Evolutionary conservation across 768 basidiomycete species (phyloP), one percentile per base, ranked within the genome.

Genomic region (Amanita rubescens): DNA sequence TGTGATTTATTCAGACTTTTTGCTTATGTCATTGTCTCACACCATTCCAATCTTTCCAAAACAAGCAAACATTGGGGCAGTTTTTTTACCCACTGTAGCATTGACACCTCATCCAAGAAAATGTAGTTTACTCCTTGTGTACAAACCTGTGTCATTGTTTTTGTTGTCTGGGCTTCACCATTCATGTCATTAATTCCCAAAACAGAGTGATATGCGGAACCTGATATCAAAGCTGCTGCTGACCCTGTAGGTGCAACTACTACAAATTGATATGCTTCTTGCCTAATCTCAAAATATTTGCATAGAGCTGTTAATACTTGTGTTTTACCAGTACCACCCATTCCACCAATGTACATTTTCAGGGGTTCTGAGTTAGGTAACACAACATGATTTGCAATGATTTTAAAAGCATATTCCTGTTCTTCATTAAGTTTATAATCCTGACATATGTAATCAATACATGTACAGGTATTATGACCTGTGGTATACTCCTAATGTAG

Each of bases 251-350:
- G 63, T 5, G 62, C 63, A 3, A 65, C 8, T 3, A 62, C 30
- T 1, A 61, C 5, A 38, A 65, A 62, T 8, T 58, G 22, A 35
- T 63, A 53, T 35, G 27, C 46, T 20, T 35, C 34, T 8, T 17
- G 27, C 15, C 27, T 17, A 2, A 3, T 32, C 9, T 3, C n/a
- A 55, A 70, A 71, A 22, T 62, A 61, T 33, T 45, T 3, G 2
- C 59, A 49, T 9, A 67, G 2, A 17, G 68, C 62, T 46, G 64
- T 56, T 2, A 72, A 58, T 0, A 72, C 67, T 27, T 65, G 63
- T 0, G 64, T 60, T 53, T 71, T 72, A 0, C 69, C 67, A 10
- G 68, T 69, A 0, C 69, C 70, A 41, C 65, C 68, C 55, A 65
- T 62, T 3, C 70, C 70, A 17, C 65, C 67, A 3, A 71, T 38